phyloP scores from a whole-genome alignment of 179 eudicot species.

The Spinacia oleracea region DNA sequence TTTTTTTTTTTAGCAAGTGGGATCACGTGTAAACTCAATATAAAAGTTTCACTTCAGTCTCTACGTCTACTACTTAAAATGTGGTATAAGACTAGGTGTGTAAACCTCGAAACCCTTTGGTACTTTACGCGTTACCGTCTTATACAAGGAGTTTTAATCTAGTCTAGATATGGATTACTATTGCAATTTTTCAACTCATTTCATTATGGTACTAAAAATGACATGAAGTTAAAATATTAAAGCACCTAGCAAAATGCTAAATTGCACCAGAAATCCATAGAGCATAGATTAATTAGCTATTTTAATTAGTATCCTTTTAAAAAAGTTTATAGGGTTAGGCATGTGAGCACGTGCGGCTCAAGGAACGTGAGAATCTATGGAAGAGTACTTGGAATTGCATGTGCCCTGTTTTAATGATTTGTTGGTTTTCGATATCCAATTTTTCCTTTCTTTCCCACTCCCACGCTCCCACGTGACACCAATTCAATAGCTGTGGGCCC shows the following conservation, averaged over 20 bases:
- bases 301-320: slow-evolving; percentile 1
- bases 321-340: slow-evolving; percentile 28
- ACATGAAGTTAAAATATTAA: neutral
- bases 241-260: neutral
- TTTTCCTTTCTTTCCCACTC: slow-evolving; percentile 8
- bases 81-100: too few species aligned
- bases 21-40: too few species aligned
- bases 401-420: slow-evolving; percentile 37
- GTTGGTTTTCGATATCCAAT: slow-evolving; percentile 18
- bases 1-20: too few species aligned
- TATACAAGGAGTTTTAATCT: too few species aligned
- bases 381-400: slow-evolving; percentile 24
- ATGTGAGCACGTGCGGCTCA: slow-evolving; percentile 47
- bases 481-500: slow-evolving; percentile 25
- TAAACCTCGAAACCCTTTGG: too few species aligned
- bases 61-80: too few species aligned
- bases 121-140: too few species aligned
- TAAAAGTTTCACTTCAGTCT: too few species aligned
- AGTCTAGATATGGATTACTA: too few species aligned
- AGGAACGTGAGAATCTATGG: slow-evolving; percentile 33
- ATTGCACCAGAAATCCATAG: neutral
- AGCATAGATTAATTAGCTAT: slow-evolving; percentile 16
- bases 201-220: neutral
- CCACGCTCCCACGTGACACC: slow-evolving; percentile 41
- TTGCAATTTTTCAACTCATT: too few species aligned